Evolutionary conservation across 2,329 filamentous ascomycete genomes (phyloP).

Genomic region (Cladosporium halotolerans): DNA sequence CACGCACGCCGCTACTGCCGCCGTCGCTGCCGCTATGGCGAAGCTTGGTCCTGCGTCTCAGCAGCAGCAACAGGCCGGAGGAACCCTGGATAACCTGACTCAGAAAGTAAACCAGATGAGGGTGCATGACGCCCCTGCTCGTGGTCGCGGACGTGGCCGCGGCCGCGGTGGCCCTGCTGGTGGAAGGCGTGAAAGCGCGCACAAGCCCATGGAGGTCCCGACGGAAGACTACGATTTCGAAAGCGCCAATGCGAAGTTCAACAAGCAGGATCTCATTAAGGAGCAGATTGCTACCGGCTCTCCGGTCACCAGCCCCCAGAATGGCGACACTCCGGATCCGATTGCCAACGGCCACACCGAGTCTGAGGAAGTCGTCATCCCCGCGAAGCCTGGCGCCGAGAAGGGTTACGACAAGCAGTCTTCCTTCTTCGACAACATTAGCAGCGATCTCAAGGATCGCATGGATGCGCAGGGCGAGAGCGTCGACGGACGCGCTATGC

Average conservation of each 20-base stretch:
- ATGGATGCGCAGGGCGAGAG: conserved; percentile 49
- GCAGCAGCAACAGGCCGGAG: conserved; percentile 16
- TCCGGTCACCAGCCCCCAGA: conserved; percentile 45
- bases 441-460: conserved; percentile 84
- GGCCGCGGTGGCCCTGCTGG: conserved; percentile 37
- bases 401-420: conserved; percentile 75
- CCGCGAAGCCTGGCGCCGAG: conserved; percentile 32
- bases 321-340: conserved; percentile 20
- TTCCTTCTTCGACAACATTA: conserved; percentile 98
- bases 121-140: conserved; percentile 23
- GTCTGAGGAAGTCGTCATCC: conserved; percentile 42
- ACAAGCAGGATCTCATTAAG: conserved; percentile 79
- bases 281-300: conserved; percentile 77
- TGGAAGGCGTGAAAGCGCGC: conserved; percentile 27
- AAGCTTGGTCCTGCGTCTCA: conserved; percentile 49
- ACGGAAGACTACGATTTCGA: conserved; percentile 90
- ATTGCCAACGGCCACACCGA: conserved; percentile 23
- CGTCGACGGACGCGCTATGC: conserved; percentile 78
- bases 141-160: conserved; percentile 44
- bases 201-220: conserved; percentile 70
- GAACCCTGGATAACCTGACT: conserved; percentile 59
- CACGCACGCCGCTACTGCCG: conserved; percentile 67
- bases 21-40: conserved; percentile 75
- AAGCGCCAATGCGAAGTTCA: conserved; percentile 79
- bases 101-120: conserved; percentile 74